Evolutionary conservation across 2,329 filamentous ascomycete genomes (phyloP), one percentile per base, ranked within the genome.

Genomic region (Fusarium clavum): DNA sequence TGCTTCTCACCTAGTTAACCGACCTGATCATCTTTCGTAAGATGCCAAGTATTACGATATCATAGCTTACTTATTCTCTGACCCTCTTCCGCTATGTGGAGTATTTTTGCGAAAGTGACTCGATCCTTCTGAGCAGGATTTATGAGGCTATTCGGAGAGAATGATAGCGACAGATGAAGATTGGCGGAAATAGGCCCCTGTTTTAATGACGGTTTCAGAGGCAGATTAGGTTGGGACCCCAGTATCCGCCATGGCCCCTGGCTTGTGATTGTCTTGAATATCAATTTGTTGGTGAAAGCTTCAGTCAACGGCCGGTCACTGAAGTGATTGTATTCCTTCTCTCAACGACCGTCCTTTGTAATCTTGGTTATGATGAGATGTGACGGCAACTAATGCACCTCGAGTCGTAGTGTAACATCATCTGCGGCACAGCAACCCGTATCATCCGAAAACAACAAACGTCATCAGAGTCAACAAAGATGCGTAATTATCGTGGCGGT

Each of bases 201-300:
- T 45, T 55, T 18, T 45, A 32, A 53, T 18, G 48, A 46, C 38
- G 52, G 68, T 71, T 71, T 70, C 68, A 70, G 27, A 52, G 32
- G 43, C 40, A 67, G 64, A 65, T 71, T 64, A 70, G 40, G 41
- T 65, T 43, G 49, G 45, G 45, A 46, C 47, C 64, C 59, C 24
- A 53, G 55, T 48, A 54, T 71, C 52, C 52, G 60, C 57, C 32
- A 41, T 63, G 45, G 29, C 43, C 52, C 57, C 40, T 61, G 30
- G 34, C 16, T 25, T 25, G 14, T 61, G 43, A 56, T 44, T 41
- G 25, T n/a, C n/a, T 25, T 22, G 13, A 18, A 6, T 14, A 43
- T 43, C 18, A 53, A 53, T 38, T 27, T 8, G 18, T 20, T 18
- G 14, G 14, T 43, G 24, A 53, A 30, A 61, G 22, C 29, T 24